Conservation (phyloP, 23 red algal genomes). For the Agarophyton chilense region DNA sequence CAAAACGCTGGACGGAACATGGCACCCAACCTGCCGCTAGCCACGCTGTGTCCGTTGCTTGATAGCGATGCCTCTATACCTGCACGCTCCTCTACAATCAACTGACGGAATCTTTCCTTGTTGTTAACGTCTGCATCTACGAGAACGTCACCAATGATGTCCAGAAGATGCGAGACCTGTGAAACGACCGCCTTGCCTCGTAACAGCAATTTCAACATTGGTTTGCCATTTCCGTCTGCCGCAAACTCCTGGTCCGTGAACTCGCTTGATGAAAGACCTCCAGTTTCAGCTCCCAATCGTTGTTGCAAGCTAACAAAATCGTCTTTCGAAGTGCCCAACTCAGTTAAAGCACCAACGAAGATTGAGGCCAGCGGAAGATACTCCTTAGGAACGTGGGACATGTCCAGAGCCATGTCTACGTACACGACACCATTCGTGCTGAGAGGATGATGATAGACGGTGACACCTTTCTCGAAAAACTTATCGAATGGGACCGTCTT, state of each 20-base stretch:
- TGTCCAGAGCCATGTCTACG: slow-evolving; percentile 85
- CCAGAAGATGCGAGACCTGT: slow-evolving; percentile 57
- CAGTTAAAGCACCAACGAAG: slow-evolving; percentile 71
- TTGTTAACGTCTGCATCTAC: slow-evolving; percentile 74
- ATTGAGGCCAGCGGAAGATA: slow-evolving; percentile 81
- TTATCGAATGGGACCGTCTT: slow-evolving; percentile 74
- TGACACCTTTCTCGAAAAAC: slow-evolving; percentile 54
- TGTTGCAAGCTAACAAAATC: slow-evolving; percentile 93
- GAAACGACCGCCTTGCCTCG: slow-evolving; percentile 80
- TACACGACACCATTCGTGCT: slow-evolving; percentile 93
- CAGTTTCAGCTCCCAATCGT: slow-evolving; percentile 87
- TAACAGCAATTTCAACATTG: slow-evolving; percentile 74
- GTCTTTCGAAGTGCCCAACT: slow-evolving; percentile 81
- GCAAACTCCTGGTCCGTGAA: slow-evolving; percentile 67
- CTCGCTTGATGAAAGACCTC: slow-evolving; percentile 66
- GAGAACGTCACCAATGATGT: slow-evolving; percentile 81
- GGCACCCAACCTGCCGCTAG: slow-evolving; percentile 66
- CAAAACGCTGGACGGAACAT: slow-evolving; percentile 76
- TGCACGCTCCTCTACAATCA: slow-evolving; percentile 91
- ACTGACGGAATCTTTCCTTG: slow-evolving; percentile 87
- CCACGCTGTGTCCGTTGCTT: slow-evolving; percentile 81
- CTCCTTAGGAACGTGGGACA: slow-evolving; percentile 70
- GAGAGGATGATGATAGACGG: slow-evolving; percentile 77
- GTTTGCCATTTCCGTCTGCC: slow-evolving; percentile 69
- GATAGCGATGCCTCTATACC: slow-evolving; percentile 79